These are phyloP conservation scores for Microascus cirrosus DNA, from an alignment of 2,329 filamentous ascomycete species.

Conservation along the genomic window DNA sequence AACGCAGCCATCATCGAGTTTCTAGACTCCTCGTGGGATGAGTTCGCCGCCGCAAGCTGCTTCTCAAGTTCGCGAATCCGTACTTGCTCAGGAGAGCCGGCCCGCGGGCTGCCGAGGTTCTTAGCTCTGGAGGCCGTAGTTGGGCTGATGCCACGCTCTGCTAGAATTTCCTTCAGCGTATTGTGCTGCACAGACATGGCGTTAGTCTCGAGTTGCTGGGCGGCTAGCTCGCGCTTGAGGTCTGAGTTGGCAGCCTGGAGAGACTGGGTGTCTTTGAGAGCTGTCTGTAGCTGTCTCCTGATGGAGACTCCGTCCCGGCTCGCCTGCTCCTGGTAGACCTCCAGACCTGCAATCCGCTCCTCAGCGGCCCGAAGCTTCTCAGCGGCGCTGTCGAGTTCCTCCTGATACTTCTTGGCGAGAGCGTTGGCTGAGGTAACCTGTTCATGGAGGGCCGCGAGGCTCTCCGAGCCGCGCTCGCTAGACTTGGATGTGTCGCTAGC, in stretches of 20 bases:
- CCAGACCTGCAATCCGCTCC: slow-evolving; percentile 90
- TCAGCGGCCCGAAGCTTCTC: slow-evolving; percentile 88
- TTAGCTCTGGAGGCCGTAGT: slow-evolving; percentile 51
- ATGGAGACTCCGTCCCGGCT: slow-evolving; percentile 87
- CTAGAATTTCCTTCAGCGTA: slow-evolving; percentile 84
- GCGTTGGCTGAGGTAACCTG: slow-evolving; percentile 70
- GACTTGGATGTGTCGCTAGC: slow-evolving; percentile 37
- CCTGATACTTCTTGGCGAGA: slow-evolving; percentile 78
- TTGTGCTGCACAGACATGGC: slow-evolving; percentile 86
- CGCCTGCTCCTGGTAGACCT: slow-evolving; percentile 94
- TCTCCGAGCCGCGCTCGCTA: slow-evolving; percentile 46
- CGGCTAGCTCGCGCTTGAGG: slow-evolving; percentile 69
- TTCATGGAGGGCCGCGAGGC: slow-evolving; percentile 61
- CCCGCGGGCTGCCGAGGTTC: slow-evolving; percentile 61
- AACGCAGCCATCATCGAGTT: slow-evolving; percentile 65
- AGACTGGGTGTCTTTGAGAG: slow-evolving; percentile 73
- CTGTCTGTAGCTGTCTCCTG: slow-evolving; percentile 76
- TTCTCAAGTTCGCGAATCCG: slow-evolving; percentile 79
- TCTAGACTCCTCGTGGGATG: slow-evolving; percentile 79
- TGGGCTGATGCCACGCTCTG: slow-evolving; percentile 77
- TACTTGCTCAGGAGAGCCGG: slow-evolving; percentile 67
- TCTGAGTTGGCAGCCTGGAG: slow-evolving; percentile 73
- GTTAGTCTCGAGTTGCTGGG: slow-evolving; percentile 86
- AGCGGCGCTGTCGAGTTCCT: slow-evolving; percentile 74
- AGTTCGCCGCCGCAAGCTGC: slow-evolving; percentile 65